Evolutionary conservation across 2,329 filamentous ascomycete genomes (phyloP), one percentile per base, ranked within the genome.

Genomic region (Ascomycota sp.): DNA sequence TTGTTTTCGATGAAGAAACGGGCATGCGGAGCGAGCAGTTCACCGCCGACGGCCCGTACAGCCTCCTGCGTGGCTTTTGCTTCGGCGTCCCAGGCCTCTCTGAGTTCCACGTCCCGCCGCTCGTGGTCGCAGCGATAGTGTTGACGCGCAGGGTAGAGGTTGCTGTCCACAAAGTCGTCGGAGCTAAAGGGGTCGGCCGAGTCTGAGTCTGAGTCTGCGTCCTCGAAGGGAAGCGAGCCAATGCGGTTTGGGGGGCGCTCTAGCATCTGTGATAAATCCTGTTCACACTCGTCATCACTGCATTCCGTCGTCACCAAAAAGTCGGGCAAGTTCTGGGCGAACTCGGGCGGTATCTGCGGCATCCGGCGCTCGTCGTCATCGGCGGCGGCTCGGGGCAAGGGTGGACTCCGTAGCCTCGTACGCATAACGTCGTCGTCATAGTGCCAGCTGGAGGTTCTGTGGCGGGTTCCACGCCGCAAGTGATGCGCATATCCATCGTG

Each of bases 1-100:
- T 76, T 69, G 48, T 73, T 69, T 43, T 78, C 74, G 32, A 94
- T 91, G 44, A 75, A 77, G 53, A 95, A 94, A 20, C 70, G 69
- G 3, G 82, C 81, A 48, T 82, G 71, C 0, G 81, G 81, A 22
- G 62, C 61, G 51, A 85, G 63, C 4, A 80, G 54, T 27, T 66
- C 65, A 20, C 65, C 65, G 4, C 65, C 65, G 2, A 66, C 64
- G 2, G 64, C 64, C 32, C 58, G 55, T 10, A 65, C 57, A 1
- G 65, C 61, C 43, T 70, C 66, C 35, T 70, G 65, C 2, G 63
- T 65, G 10, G 63, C 62, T 20, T 57, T 51, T 39, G 64, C 59
- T 20, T 57, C 56, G 17, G 62, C 60, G 41, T 65, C 61, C 41
- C 45, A 44, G 7, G 52, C 51, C 25, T 51, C 50, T 17, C 43